Conservation (phyloP, 441 rosid genomes). For the Manihot esculenta region DNA sequence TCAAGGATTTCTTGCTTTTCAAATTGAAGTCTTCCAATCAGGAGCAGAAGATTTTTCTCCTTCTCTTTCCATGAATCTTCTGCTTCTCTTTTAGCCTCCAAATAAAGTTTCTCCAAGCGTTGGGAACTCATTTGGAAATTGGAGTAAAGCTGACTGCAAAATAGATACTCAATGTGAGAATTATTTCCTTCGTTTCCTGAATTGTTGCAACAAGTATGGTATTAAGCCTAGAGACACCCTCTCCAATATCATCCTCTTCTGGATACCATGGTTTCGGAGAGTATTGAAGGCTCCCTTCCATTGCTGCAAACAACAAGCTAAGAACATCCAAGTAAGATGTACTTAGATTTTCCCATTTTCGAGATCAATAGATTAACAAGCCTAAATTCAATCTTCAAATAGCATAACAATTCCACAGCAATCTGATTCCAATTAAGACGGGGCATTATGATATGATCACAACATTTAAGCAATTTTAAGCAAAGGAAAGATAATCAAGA, state of each 20-base stretch:
- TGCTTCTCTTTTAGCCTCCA: constrained; percentile 53
- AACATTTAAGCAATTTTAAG: too few species aligned
- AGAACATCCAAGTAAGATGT: background rate
- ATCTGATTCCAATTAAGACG: too few species aligned
- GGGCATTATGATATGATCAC: too few species aligned
- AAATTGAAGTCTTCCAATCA: constrained; percentile 48
- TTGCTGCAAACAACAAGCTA: constrained; percentile 15
- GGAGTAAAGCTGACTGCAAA: constrained; percentile 84
- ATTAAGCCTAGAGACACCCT: constrained; percentile 67
- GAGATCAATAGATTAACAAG: too few species aligned
- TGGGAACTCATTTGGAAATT: constrained; percentile 55
- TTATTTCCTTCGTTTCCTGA: constrained; percentile 85
- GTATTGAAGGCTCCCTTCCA: constrained; percentile 37
- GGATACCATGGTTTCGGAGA: constrained; percentile 31
- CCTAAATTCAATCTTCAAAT: background rate
- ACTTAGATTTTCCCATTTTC: background rate
- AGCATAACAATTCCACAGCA: background rate
- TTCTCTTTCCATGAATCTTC: constrained; percentile 58
- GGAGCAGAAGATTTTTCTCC: constrained; percentile 44
- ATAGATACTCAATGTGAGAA: constrained; percentile 90
- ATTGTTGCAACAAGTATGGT: constrained; percentile 79
- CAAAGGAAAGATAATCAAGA: too few species aligned
- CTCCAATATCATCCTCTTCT: constrained; percentile 43
- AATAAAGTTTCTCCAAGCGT: constrained; percentile 47
- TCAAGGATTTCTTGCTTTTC: constrained; percentile 44